These are phyloP conservation scores for Lathyrus aphaca DNA, from an alignment of 306 rosid species.

Conservation along the genomic window DNA sequence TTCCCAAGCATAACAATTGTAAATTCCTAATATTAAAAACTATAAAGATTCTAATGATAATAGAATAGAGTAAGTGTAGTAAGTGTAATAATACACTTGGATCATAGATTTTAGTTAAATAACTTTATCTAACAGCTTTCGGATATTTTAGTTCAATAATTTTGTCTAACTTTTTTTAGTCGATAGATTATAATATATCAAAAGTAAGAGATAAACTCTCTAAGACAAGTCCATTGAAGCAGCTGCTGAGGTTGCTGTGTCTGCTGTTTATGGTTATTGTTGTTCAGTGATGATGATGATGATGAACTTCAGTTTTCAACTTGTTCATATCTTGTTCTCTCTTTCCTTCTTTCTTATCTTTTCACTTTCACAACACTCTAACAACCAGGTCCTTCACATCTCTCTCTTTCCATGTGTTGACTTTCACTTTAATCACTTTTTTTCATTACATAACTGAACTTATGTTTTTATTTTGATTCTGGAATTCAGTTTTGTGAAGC, in stretches of 20 bases:
- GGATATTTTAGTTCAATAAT: too few relatives aligned
- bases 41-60: too few relatives aligned
- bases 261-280: too few relatives aligned
- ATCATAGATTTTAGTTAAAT: too few relatives aligned
- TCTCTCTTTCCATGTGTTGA: neutral
- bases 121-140: too few relatives aligned
- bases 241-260: neutral
- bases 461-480: neutral
- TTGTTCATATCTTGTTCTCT: neutral
- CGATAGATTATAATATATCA: too few relatives aligned
- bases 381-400: neutral
- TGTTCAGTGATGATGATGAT: neutral
- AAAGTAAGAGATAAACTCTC: neutral
- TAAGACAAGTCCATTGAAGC: neutral
- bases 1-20: too few relatives aligned
- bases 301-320: neutral
- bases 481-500: constrained; percentile 68
- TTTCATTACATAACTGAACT: neutral
- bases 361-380: neutral
- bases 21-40: too few relatives aligned
- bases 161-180: too few relatives aligned
- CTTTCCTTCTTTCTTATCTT: neutral
- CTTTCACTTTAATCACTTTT: neutral
- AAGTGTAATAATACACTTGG: too few relatives aligned
- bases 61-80: too few relatives aligned